phyloP scores from a whole-genome alignment of 495 filamentous ascomycete genomes.

The Xylaria acuta region DNA sequence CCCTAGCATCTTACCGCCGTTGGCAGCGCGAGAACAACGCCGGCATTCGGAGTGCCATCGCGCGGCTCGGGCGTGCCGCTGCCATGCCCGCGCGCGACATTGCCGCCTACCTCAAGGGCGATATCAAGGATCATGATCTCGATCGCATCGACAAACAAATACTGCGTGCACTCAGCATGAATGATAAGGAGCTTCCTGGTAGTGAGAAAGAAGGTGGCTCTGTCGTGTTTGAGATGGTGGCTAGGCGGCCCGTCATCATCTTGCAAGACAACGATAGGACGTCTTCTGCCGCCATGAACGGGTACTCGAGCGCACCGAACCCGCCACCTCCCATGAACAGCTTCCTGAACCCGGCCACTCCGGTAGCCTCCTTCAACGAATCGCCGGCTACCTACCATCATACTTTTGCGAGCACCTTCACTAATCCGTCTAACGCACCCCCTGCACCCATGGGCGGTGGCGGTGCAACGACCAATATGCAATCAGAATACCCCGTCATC shows the following conservation, averaged over 20 bases:
- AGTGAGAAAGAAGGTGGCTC: conserved; percentile 22
- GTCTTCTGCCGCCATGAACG: background rate
- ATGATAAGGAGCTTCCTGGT: conserved; percentile 29
- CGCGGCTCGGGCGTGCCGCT: conserved; percentile 32
- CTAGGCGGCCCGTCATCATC: conserved; percentile 37
- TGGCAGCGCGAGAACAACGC: conserved; percentile 43
- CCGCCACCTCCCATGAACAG: conserved; percentile 7
- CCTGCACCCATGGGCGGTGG: background rate
- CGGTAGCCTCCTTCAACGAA: conserved; percentile 14
- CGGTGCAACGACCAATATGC: conserved; percentile 4
- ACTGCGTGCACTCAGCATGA: conserved; percentile 36
- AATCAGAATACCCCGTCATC: conserved; percentile 10
- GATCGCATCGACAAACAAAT: conserved; percentile 39
- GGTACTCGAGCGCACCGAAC: conserved; percentile 21
- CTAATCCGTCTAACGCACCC: background rate
- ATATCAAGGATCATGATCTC: conserved; percentile 32
- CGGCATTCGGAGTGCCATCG: conserved; percentile 36
- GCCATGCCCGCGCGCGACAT: conserved; percentile 38
- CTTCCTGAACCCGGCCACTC: conserved; percentile 43
- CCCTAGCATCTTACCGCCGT: conserved; percentile 38
- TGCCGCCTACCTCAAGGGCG: conserved; percentile 35
- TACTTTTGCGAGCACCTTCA: conserved; percentile 9
- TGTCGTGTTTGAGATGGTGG: conserved; percentile 34
- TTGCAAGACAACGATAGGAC: conserved; percentile 27
- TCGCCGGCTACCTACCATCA: conserved; percentile 9